These are phyloP conservation scores for Cymbopogon citratus DNA, from an alignment of 176 grass and related monocot species.

Conservation along the genomic window DNA sequence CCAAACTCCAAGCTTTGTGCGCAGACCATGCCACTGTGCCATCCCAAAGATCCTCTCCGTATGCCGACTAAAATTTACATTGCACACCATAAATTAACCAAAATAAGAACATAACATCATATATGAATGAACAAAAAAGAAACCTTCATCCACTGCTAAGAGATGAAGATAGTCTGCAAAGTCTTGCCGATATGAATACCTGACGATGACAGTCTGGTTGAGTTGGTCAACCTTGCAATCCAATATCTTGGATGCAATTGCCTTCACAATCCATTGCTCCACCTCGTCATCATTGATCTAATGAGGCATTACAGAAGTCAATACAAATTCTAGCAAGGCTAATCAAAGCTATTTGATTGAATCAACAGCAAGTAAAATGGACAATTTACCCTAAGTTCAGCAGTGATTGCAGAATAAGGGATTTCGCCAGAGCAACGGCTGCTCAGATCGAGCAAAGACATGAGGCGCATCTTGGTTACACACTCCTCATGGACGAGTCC, in stretches of 20 bases:
- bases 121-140: background rate
- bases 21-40: slow-evolving; percentile 78
- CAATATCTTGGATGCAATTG: slow-evolving; percentile 74
- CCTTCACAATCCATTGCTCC: slow-evolving; percentile 95
- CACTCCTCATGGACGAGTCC: slow-evolving; percentile 84
- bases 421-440: slow-evolving; percentile 57
- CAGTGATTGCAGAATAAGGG: slow-evolving; percentile 75
- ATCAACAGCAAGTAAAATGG: background rate
- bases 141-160: background rate
- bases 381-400: slow-evolving; percentile 56
- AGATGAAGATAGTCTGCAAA: background rate
- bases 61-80: slow-evolving; percentile 57
- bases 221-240: slow-evolving; percentile 90
- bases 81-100: background rate
- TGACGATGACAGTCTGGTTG: slow-evolving; percentile 73
- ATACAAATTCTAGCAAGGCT: background rate
- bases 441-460: slow-evolving; percentile 85
- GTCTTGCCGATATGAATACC: slow-evolving; percentile 31
- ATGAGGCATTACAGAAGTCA: background rate
- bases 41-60: slow-evolving; percentile 66
- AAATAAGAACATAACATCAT: background rate
- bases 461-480: slow-evolving; percentile 80
- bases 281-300: slow-evolving; percentile 92
- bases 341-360: background rate
- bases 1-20: slow-evolving; percentile 75